Evolutionary conservation across 805 yeast genomes (phyloP).

Genomic region (Ogataea nitratoaversa): DNA sequence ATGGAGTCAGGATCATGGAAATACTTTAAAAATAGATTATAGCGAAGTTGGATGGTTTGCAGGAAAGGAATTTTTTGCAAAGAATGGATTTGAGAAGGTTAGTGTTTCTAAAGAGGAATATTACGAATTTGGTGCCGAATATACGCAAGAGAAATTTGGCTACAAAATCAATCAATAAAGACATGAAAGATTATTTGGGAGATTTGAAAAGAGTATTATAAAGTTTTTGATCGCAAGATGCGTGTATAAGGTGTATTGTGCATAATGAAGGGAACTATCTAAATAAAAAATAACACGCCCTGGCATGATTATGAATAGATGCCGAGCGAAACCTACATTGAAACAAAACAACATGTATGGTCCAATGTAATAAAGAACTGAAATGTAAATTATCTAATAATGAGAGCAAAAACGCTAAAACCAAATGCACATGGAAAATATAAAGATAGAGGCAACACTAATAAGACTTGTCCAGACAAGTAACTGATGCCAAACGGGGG

Average conservation of each 20-base stretch:
- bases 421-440: constrained; percentile 34
- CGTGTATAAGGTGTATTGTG: no score
- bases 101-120: constrained; percentile 76
- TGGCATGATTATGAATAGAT: no score
- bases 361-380: no score
- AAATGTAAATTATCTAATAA: not conserved
- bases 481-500: constrained; percentile 39
- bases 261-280: no score
- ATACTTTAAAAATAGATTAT: constrained; percentile 32
- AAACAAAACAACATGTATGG: no score
- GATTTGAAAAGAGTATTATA: no score
- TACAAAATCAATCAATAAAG: constrained; percentile 8
- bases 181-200: no score
- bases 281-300: no score
- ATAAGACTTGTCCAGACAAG: constrained; percentile 40
- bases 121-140: constrained; percentile 71
- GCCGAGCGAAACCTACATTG: no score
- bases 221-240: no score
- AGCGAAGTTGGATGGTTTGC: constrained; percentile 50
- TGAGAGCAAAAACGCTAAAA: constrained; percentile 7
- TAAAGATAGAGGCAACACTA: constrained; percentile 37
- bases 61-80: constrained; percentile 44
- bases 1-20: not conserved
- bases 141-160: constrained; percentile 31
- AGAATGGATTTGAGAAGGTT: constrained; percentile 44